phyloP scores from a whole-genome alignment of 2,329 filamentous ascomycete species.

The Fusarium floridanum region DNA sequence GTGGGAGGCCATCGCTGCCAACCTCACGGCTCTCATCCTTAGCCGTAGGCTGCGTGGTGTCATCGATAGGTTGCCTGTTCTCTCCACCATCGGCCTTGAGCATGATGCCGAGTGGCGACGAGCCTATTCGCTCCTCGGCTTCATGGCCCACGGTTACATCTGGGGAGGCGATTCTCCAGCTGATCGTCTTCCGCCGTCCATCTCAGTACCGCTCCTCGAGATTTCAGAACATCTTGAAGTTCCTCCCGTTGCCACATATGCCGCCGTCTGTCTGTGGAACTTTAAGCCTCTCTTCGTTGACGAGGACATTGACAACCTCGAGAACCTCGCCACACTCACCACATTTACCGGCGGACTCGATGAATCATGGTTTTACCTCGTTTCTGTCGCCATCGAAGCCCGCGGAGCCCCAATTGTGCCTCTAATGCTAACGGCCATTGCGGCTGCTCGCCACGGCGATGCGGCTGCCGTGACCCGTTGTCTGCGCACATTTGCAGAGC shows the following conservation, averaged over 20 bases:
- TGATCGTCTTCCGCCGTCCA: constrained; percentile 82
- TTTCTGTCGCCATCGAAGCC: constrained; percentile 95
- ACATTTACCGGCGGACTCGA: constrained; percentile 96
- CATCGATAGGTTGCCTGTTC: constrained; percentile 83
- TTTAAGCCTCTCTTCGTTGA: constrained; percentile 91
- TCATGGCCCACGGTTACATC: constrained; percentile 95
- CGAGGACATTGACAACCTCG: constrained; percentile 83
- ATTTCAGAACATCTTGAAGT: constrained; percentile 85
- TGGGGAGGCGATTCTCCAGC: constrained; percentile 91
- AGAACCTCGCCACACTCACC: constrained; percentile 88
- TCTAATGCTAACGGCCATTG: constrained; percentile 89
- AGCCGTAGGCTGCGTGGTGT: constrained; percentile 85
- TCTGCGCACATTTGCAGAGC: constrained; percentile 86
- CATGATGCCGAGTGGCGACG: constrained; percentile 92
- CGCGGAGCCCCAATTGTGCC: constrained; percentile 88
- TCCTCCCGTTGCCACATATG: constrained; percentile 93
- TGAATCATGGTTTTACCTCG: constrained; percentile 98
- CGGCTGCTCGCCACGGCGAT: constrained; percentile 80
- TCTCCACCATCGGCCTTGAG: constrained; percentile 85
- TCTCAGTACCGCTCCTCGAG: constrained; percentile 85
- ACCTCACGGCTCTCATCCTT: constrained; percentile 88
- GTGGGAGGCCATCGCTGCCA: constrained; percentile 90
- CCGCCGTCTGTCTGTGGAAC: constrained; percentile 94
- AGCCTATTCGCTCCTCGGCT: constrained; percentile 89
- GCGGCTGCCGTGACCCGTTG: constrained; percentile 78